phyloP scores from a whole-genome alignment of 2,329 filamentous ascomycete species.

The Grosmannia huntii region DNA sequence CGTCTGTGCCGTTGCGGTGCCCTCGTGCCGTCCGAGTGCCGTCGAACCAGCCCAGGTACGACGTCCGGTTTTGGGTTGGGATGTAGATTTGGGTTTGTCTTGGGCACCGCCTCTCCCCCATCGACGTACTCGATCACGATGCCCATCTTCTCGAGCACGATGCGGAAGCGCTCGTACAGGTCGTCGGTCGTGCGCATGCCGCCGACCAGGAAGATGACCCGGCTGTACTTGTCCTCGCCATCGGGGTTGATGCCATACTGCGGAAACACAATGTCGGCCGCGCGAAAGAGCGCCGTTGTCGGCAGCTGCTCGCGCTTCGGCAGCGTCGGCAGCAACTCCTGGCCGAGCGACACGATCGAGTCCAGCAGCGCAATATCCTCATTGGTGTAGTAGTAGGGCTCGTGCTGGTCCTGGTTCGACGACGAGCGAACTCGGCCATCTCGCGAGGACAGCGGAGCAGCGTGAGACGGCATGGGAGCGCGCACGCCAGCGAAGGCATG shows the following conservation, averaged over 20 bases:
- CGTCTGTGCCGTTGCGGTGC: too few species aligned
- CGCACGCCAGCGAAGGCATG: slow-evolving; percentile 22
- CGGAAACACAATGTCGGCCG: slow-evolving; percentile 66
- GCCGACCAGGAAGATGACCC: slow-evolving; percentile 68
- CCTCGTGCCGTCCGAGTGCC: too few species aligned
- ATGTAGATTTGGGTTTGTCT: not conserved
- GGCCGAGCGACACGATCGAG: slow-evolving; percentile 60
- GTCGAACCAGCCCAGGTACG: too few species aligned
- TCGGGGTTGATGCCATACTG: slow-evolving; percentile 58
- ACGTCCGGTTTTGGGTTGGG: too few species aligned
- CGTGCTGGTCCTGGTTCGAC: slow-evolving; percentile 14
- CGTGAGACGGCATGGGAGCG: slow-evolving; percentile 23
- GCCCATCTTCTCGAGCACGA: slow-evolving; percentile 53
- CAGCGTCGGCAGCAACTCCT: slow-evolving; percentile 45
- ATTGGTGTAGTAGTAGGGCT: slow-evolving; percentile 44
- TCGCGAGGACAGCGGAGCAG: slow-evolving; percentile 21
- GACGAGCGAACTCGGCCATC: slow-evolving; percentile 21
- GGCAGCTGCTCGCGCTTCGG: slow-evolving; percentile 52
- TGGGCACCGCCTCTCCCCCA: not conserved
- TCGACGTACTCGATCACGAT: slow-evolving; percentile 54
- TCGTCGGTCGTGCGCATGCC: slow-evolving; percentile 41
- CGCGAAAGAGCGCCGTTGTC: slow-evolving; percentile 66
- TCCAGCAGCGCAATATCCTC: slow-evolving; percentile 69
- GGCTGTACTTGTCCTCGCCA: slow-evolving; percentile 60
- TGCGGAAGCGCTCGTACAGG: slow-evolving; percentile 58